These are phyloP conservation scores for Coemansia sp. DNA, from an alignment of 192 early-diverging fungal species.

Conservation along the genomic window DNA sequence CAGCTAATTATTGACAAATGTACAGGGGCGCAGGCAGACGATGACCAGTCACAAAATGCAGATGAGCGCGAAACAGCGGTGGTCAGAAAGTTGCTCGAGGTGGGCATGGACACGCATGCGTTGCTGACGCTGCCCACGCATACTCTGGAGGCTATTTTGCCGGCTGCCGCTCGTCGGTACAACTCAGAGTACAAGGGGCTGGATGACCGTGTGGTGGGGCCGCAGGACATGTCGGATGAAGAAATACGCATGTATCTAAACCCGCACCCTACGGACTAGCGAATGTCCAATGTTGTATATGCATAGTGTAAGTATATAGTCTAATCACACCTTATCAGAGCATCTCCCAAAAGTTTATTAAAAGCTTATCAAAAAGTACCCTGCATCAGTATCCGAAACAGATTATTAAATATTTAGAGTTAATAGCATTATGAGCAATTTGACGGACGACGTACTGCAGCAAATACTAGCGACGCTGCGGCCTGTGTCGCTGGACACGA, in stretches of 20 bases:
- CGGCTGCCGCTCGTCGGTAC: background rate
- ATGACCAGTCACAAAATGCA: background rate
- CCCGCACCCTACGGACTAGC: too few species aligned
- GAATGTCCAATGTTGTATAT: too few species aligned
- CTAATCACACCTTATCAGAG: too few species aligned
- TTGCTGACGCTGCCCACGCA: conserved; percentile 31
- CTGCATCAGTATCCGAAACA: background rate
- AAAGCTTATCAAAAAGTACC: too few species aligned
- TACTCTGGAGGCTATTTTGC: conserved; percentile 17
- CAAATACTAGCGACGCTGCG: background rate
- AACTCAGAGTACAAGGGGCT: conserved; percentile 1
- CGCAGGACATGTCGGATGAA: conserved; percentile 25
- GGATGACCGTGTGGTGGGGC: conserved; percentile 10
- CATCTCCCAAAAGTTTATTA: too few species aligned
- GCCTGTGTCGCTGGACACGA: background rate
- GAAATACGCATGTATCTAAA: conserved; percentile 14
- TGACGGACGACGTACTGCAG: background rate
- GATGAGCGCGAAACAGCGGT: background rate
- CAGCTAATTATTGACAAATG: conserved; percentile 5
- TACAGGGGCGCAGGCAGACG: background rate
- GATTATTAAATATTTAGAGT: background rate
- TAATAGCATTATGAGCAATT: background rate
- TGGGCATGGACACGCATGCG: conserved; percentile 18
- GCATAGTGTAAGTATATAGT: too few species aligned
- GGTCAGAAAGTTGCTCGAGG: conserved; percentile 8